Evolutionary conservation across 2,329 filamentous ascomycete species (phyloP).

Genomic region (Thelonectria blattea): DNA sequence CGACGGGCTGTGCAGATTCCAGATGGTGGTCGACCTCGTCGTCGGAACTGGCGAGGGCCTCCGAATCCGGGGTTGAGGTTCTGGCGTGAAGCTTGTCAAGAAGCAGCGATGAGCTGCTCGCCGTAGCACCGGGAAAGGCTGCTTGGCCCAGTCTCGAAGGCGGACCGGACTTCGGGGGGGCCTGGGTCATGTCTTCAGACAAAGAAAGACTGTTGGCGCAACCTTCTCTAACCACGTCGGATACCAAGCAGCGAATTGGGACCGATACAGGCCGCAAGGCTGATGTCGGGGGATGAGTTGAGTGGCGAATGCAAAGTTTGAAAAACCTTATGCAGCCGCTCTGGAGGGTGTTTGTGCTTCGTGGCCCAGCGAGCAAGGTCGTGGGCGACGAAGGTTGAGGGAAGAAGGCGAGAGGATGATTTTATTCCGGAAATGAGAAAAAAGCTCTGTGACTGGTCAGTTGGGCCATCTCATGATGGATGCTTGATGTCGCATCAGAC

Average conservation of each 20-base stretch:
- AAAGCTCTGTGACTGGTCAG: slow-evolving; percentile 34
- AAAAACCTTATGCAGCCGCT: background rate
- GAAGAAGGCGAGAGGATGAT: slow-evolving; percentile 18
- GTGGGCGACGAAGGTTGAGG: slow-evolving; percentile 17
- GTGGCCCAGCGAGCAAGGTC: background rate
- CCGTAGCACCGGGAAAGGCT: slow-evolving; percentile 52
- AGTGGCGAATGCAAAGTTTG: slow-evolving; percentile 3
- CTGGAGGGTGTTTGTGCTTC: slow-evolving; percentile 4
- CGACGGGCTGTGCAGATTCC: slow-evolving; percentile 54
- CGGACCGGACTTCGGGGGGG: slow-evolving; percentile 55
- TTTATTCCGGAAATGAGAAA: slow-evolving; percentile 27
- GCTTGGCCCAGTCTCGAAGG: slow-evolving; percentile 58
- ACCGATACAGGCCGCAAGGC: background rate
- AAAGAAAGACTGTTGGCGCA: slow-evolving; percentile 13
- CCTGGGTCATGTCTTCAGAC: slow-evolving; percentile 56
- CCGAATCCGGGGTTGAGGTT: slow-evolving; percentile 90
- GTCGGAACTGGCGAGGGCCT: slow-evolving; percentile 91
- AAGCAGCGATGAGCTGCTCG: slow-evolving; percentile 68
- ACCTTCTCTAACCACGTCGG: slow-evolving; percentile 20
- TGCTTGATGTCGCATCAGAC: slow-evolving; percentile 21
- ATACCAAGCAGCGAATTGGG: background rate
- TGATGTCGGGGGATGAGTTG: slow-evolving; percentile 2
- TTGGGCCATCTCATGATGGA: slow-evolving; percentile 25
- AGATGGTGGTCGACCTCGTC: slow-evolving; percentile 80
- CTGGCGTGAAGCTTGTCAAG: slow-evolving; percentile 80